These are phyloP conservation scores for Marchantia paleacea DNA, from an alignment of 225 moss, liverwort and hornwort genomes.

Conservation along the genomic window DNA sequence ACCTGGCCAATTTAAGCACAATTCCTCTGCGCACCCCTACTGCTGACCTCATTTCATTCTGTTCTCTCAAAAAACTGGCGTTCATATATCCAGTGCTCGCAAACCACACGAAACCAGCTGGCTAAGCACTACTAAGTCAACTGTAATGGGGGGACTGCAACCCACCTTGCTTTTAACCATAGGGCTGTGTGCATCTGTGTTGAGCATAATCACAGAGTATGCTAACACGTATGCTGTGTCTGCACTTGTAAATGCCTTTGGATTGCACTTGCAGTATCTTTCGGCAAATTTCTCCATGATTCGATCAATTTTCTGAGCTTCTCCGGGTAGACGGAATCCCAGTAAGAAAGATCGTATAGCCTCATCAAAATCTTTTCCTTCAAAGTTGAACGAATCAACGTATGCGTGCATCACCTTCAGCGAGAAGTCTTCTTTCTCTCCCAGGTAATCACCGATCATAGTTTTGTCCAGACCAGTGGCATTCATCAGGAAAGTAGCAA, in stretches of 20 bases:
- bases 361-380: conserved; percentile 93
- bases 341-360: conserved; percentile 81
- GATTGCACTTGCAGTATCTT: conserved; percentile 92
- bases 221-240: conserved; percentile 98
- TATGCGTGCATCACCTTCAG: conserved; percentile 97
- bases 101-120: neutral
- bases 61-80: neutral
- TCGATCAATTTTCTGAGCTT: conserved; percentile 98
- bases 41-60: neutral
- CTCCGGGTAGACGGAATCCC: conserved; percentile 95
- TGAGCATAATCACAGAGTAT: conserved; percentile 96
- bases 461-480: conserved; percentile 93
- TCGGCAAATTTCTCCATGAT: conserved; percentile 99
- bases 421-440: conserved; percentile 91
- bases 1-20: neutral
- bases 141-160: neutral
- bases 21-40: neutral
- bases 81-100: neutral
- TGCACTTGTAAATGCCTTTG: conserved; percentile 90
- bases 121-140: neutral
- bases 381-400: conserved; percentile 90
- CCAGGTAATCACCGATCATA: conserved; percentile 99
- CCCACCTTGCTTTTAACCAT: conserved; percentile 95
- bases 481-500: conserved; percentile 70
- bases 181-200: conserved; percentile 96